Evolutionary conservation across 305 asterid species (phyloP).

Genomic region (Rubia balearica): DNA sequence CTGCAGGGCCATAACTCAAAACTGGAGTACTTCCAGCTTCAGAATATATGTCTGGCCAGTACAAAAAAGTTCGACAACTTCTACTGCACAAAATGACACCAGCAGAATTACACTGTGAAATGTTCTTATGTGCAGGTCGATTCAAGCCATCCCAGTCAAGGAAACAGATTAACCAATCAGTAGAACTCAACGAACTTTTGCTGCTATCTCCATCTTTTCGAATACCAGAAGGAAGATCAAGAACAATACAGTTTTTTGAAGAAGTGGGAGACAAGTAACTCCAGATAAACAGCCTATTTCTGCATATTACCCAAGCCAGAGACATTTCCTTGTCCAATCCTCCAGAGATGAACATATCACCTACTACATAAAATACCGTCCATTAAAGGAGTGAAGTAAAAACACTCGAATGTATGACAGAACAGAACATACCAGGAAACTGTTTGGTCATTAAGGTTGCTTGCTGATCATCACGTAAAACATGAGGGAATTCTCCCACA

Average conservation of each 20-base stretch:
- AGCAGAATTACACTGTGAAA: slow-evolving; percentile 46
- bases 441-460: slow-evolving; percentile 38
- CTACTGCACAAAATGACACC: slow-evolving; percentile 66
- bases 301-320: slow-evolving; percentile 73
- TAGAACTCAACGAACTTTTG: slow-evolving; percentile 32
- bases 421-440: slow-evolving; percentile 52
- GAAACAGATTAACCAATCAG: slow-evolving; percentile 60
- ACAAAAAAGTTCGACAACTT: slow-evolving; percentile 41
- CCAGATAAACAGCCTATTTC: slow-evolving; percentile 69
- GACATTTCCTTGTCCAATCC: slow-evolving; percentile 81
- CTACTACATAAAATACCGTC: slow-evolving; percentile 30
- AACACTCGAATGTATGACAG: neutral
- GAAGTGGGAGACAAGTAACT: slow-evolving; percentile 55
- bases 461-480: slow-evolving; percentile 77
- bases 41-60: slow-evolving; percentile 72
- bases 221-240: slow-evolving; percentile 50
- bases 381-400: slow-evolving; percentile 6
- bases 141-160: slow-evolving; percentile 55
- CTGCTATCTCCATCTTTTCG: slow-evolving; percentile 35
- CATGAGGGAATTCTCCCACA: slow-evolving; percentile 86
- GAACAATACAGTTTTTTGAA: slow-evolving; percentile 51
- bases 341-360: slow-evolving; percentile 56
- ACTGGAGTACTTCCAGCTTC: slow-evolving; percentile 37
- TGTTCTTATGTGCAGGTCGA: slow-evolving; percentile 29
- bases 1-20: slow-evolving; percentile 38